These are phyloP conservation scores for Didymosphaeria variabile DNA, from an alignment of 2,329 filamentous ascomycete species.

Conservation along the genomic window DNA sequence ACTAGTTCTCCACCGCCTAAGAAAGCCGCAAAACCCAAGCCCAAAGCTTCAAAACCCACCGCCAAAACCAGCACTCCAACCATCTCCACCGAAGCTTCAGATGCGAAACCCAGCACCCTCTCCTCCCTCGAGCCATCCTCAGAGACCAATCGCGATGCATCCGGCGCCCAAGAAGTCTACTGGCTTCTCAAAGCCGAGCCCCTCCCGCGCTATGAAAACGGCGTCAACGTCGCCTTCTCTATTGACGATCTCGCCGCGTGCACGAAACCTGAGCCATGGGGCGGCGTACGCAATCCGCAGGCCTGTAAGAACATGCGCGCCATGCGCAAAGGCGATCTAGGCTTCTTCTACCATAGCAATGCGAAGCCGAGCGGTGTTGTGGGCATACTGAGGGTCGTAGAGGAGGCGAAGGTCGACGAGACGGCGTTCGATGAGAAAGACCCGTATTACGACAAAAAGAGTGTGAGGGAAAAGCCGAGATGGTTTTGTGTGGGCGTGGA, in stretches of 20 bases:
- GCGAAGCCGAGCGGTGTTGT: conserved; percentile 89
- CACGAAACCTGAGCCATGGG: conserved; percentile 85
- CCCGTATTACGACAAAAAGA: conserved; percentile 86
- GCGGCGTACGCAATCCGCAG: conserved; percentile 66
- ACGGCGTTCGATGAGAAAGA: conserved; percentile 75
- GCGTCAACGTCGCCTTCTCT: conserved; percentile 88
- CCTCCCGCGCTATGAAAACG: conserved; percentile 84
- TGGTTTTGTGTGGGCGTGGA: conserved; percentile 92
- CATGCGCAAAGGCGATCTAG: conserved; percentile 91
- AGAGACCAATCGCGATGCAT: conserved; percentile 36
- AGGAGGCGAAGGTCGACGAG: conserved; percentile 82
- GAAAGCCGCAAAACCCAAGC: conserved; percentile 27
- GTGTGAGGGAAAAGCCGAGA: conserved; percentile 72
- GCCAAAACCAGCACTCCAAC: background rate
- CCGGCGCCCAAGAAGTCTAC: conserved; percentile 46
- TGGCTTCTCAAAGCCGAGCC: conserved; percentile 72
- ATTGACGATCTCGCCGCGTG: conserved; percentile 86
- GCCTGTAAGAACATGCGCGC: conserved; percentile 89
- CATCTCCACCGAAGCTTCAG: background rate
- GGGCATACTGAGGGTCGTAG: conserved; percentile 87
- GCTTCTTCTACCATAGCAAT: conserved; percentile 97
- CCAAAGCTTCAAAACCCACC: conserved; percentile 16
- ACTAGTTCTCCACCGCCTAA: conserved; percentile 29
- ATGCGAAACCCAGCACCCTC: conserved; percentile 16
- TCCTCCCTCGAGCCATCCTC: conserved; percentile 27